Base-by-base conservation (phyloP, 2,329 filamentous ascomycete species). In the Calonectria henricotiae region DNA sequence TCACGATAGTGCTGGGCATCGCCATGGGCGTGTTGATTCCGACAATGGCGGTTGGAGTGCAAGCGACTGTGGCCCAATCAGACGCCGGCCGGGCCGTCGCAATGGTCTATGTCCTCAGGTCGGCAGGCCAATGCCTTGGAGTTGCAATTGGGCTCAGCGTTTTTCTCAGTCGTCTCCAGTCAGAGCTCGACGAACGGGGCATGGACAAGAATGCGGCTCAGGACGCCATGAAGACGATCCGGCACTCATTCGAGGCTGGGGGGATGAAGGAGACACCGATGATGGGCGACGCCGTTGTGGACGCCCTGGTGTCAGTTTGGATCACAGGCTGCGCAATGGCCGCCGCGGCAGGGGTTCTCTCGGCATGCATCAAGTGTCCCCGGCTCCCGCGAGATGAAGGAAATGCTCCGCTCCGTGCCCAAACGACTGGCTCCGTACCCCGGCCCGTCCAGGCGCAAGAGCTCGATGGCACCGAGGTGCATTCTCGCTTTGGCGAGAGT, bases 21-120 rank as follows among this genome's bases (percentile, higher is more conserved):
- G 91, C 91, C 15, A 86, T 89, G 3, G 92, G 91, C 2, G 86
- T 92, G 65, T 82, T 93, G 6, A 92, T 92, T 80, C 88, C 92
- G 0, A 84, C 87, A n/a, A 88, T 92, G 82, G 86, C 84, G 0
- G 87, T 92, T 39, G 87, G 89, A 1, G 87, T 93, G 27, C 91
- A 94, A 80, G 91, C 91, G 8, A 77, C 73, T 5, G 74, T 73
- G 7, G 39, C 55, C 9, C 66, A 70, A n/a, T 61, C 35, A 7
- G 74, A 77, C 11, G 71, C 70, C 41, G 76, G 74, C 2, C 75
- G 78, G 51, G 75, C 76, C n/a, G 72, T 76, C 20, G 73, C 71
- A 47, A 76, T 79, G 76, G 73, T 78, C 35, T 73, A 73, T 43
- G 69, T 78, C n/a, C 32, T 79, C 32, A 67, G 77, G 51, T 72